phyloP scores from a whole-genome alignment of 495 filamentous ascomycete species.

The Lasiosphaeria hispida region DNA sequence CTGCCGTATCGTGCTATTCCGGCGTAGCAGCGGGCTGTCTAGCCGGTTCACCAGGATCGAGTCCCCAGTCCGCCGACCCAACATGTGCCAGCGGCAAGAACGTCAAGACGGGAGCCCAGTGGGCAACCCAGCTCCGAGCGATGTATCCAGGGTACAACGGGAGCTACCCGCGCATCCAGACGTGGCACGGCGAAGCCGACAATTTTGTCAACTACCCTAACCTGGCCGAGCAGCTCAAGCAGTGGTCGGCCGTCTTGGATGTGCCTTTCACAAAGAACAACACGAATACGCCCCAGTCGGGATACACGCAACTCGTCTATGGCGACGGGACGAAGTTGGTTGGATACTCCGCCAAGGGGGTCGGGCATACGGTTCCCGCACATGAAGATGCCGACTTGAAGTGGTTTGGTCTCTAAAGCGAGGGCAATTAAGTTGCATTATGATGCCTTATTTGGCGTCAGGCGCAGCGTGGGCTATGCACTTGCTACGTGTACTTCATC shows the following conservation, averaged over 20 bases:
- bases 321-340: conserved; percentile 41
- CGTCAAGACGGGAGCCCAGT: conserved; percentile 34
- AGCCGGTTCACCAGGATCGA: conserved; percentile 33
- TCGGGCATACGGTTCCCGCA: conserved; percentile 49
- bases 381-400: conserved; percentile 37
- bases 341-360: conserved; percentile 43
- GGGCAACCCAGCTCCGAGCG: conserved; percentile 29
- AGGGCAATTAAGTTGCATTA: too few species aligned
- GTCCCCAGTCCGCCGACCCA: conserved; percentile 39
- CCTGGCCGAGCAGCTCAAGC: conserved; percentile 44
- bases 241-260: conserved; percentile 9
- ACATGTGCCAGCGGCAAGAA: conserved; percentile 37
- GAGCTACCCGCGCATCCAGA: conserved; percentile 38
- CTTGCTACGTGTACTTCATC: conserved; percentile 11
- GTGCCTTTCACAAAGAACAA: conserved; percentile 30
- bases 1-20: conserved; percentile 40
- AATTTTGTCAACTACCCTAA: conserved; percentile 33
- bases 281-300: conserved; percentile 33
- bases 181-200: conserved; percentile 37
- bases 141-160: conserved; percentile 39
- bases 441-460: not conserved
- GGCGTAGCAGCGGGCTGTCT: conserved; percentile 40
- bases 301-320: conserved; percentile 45
- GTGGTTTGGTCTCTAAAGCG: conserved; percentile 39
- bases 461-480: not conserved